Evolutionary conservation across 257 asterid genomes (phyloP).

Genomic region (Schizonepeta tenuifolia): DNA sequence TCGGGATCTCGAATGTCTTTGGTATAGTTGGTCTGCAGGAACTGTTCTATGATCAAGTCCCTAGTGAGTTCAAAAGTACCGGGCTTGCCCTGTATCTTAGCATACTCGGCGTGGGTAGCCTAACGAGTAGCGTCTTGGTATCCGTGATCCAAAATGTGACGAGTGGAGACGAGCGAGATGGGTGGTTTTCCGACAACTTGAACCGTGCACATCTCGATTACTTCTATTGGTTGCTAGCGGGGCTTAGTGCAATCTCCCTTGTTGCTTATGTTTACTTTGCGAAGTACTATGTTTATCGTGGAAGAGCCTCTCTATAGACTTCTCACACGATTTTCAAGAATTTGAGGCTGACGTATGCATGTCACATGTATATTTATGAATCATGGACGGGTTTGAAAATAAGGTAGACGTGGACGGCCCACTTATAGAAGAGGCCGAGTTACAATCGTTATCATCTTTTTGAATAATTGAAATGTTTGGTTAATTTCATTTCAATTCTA

Average conservation of each 20-base stretch:
- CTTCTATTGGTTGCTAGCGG: slow-evolving; percentile 58
- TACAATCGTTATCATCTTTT: too few relatives aligned
- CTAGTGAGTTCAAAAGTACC: slow-evolving; percentile 39
- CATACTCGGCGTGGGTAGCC: slow-evolving; percentile 46
- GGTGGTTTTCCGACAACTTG: slow-evolving; percentile 58
- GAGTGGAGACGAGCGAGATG: slow-evolving; percentile 16
- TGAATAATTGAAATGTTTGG: too few relatives aligned
- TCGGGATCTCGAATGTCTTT: slow-evolving; percentile 45
- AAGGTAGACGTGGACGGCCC: too few relatives aligned
- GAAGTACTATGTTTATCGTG: not conserved
- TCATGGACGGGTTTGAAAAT: too few relatives aligned
- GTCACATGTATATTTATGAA: too few relatives aligned
- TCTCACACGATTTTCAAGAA: too few relatives aligned
- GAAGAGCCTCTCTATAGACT: not conserved
- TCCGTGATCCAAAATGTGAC: slow-evolving; percentile 39
- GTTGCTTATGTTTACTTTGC: slow-evolving; percentile 36
- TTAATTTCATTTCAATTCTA: too few relatives aligned
- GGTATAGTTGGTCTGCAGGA: slow-evolving; percentile 50
- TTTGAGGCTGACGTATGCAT: too few relatives aligned
- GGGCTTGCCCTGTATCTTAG: slow-evolving; percentile 51
- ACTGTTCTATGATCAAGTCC: slow-evolving; percentile 54
- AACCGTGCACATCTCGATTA: slow-evolving; percentile 56
- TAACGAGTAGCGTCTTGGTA: slow-evolving; percentile 46
- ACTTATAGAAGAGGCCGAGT: too few relatives aligned
- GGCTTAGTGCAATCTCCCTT: slow-evolving; percentile 28